Evolutionary conservation across 805 yeast species (phyloP).

Genomic region (Kodamaea sagamina): DNA sequence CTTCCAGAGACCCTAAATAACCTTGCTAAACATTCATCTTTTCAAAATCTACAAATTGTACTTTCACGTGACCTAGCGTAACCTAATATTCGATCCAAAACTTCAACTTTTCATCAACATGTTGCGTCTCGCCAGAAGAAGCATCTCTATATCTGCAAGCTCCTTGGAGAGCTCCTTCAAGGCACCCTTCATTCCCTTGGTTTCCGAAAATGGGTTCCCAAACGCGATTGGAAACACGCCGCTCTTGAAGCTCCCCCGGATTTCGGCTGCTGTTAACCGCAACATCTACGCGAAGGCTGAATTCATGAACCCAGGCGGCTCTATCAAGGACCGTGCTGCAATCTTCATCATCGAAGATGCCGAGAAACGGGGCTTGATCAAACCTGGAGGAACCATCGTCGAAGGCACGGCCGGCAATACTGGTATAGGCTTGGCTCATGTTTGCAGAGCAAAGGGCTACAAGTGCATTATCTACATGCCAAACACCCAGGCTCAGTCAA

Average conservation of each 20-base stretch:
- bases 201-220: conserved; percentile 65
- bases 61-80: not conserved
- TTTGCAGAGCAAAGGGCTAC: conserved; percentile 81
- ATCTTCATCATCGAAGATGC: conserved; percentile 76
- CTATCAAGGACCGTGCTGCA: conserved; percentile 91
- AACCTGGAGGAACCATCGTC: conserved; percentile 82
- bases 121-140: conserved; percentile 9
- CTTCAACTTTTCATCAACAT: not conserved
- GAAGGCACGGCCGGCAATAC: conserved; percentile 97
- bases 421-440: conserved; percentile 87
- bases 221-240: conserved; percentile 96
- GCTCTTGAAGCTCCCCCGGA: conserved; percentile 57
- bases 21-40: too few species aligned
- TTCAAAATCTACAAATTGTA: too few species aligned
- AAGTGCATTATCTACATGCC: conserved; percentile 89
- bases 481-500: conserved; percentile 79
- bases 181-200: conserved; percentile 62
- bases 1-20: too few species aligned
- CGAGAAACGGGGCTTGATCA: conserved; percentile 61
- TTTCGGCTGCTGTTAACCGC: conserved; percentile 62
- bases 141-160: conserved; percentile 1
- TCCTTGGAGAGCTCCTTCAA: conserved; percentile 15
- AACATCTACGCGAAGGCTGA: conserved; percentile 89
- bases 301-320: conserved; percentile 91
- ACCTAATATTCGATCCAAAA: not conserved